Base-by-base conservation (phyloP, 2,329 filamentous ascomycete species). In the Botryosphaeria dothidea region DNA sequence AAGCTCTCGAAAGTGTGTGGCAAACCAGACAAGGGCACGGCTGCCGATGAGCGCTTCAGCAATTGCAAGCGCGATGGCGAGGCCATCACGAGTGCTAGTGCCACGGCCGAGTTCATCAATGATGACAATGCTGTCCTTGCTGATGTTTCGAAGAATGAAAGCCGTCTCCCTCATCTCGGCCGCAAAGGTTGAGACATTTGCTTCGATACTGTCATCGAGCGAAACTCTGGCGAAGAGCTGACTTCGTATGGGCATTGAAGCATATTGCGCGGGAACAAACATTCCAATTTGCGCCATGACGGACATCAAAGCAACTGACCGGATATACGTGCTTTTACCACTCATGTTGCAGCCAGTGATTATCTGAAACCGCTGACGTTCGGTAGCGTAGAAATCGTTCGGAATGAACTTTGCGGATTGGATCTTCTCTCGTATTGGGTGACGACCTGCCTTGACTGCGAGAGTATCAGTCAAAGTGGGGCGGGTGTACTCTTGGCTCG, bases 341-440 rank as follows among this genome's bases (percentile, higher is more conserved):
- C 92, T 96, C 95, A 99, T 99, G 71, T 99, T 99, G 75, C 92
- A 96, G 3, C 95, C 94, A 0, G 94, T 98, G 68, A 99, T 89
- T 67, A 98, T 90, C 69, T 98, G 93, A 71, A 97, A 96, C 1
- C 93, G 88, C 38, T 88, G 88, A 66, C 94, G 88, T 36, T 90
- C 85, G 0, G 89, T 91, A 2, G 92, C 90, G 71, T 93, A 98
- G 29, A 93, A 91, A 72, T 98, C 93, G 68, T 98, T 98, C 0
- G 95, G 91, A 3, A 98, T 83, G 73, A 91, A 96, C 23, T 86
- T 87, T 51, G 84, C 85, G 0, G 81, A 79, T 68, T 92, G 87
- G 2, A 89, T 86, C 73, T 88, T 91, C 77, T 96, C 92, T 4
- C 89, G 82, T 65, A 96, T 89, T 0, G 92, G 92, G 74, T 97